Base-by-base conservation (phyloP, 1,284 basidiomycete species). In the Stereum hirsutum region DNA sequence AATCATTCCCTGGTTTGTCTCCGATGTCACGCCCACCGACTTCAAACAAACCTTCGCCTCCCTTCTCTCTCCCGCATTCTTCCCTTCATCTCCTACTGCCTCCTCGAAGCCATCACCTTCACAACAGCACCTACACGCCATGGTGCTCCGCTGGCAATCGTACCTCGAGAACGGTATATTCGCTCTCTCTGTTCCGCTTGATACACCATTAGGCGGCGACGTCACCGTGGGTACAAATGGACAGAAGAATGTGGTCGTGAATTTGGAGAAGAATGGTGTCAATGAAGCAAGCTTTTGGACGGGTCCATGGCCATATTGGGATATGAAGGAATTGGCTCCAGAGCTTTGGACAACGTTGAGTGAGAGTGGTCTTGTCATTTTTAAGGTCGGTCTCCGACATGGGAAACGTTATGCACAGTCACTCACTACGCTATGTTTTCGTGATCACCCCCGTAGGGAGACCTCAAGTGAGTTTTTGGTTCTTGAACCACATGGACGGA, bases 1-100 rank as follows among this genome's bases (percentile, higher is more conserved):
- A 60, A 66, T 86, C 7, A 85, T 94, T 42, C 90, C 91, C 0
- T 92, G 90, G 92, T 97, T 95, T 57, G 92, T 95, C 40, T 91
- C 86, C 11, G 90, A 93, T 58, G 90, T 93, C 17, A 82, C 86
- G 1, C 89, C 90, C 2, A 64, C 69, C 20, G 90, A 93, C 60
- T 92, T 90, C 58, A 57, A 61, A 48, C 68, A 65, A 31, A 70
- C 74, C 1, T 69, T 83, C 36, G 47, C 54, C 1, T 66, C 65
- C 3, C 64, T 85, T 1, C 63, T 74, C 48, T 83, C 88, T 50
- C 72, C 82, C 39, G 56, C 74, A 0, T 77, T 78, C 57, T 83
- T 80, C 59, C 61, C 65, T 15, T 56, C 66, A 24, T 54, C 53
- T 24, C 58, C 54, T 10, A 42, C 56, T 3, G 46, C 47, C 3